phyloP scores from a whole-genome alignment of 495 filamentous ascomycete genomes.

The Lasiosphaeria miniovina region DNA sequence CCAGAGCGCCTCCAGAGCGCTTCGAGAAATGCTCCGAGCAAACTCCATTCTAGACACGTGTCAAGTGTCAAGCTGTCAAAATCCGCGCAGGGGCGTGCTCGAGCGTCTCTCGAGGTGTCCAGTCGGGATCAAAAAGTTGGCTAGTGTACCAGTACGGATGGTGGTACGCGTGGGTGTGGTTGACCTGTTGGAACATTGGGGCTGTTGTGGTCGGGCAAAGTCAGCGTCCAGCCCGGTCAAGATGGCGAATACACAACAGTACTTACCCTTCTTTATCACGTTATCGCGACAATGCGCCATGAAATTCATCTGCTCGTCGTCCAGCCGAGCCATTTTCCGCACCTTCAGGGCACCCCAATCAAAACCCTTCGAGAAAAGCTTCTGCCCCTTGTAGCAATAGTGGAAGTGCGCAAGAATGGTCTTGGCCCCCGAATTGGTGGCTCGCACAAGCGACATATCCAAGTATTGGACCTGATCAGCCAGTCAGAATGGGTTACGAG shows the following conservation, averaged over 20 bases:
- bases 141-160: constrained; percentile 36
- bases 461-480: constrained; percentile 31
- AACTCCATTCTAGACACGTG: neutral
- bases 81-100: constrained; percentile 29
- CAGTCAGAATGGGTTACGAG: neutral
- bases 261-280: constrained; percentile 28
- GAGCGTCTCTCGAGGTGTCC: constrained; percentile 35
- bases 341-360: constrained; percentile 31
- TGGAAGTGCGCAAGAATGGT: constrained; percentile 44
- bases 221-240: neutral
- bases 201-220: constrained; percentile 16
- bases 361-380: constrained; percentile 31
- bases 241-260: neutral
- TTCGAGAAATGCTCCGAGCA: neutral
- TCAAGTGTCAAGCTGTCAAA: constrained; percentile 9
- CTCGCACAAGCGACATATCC: constrained; percentile 41
- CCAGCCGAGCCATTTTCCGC: constrained; percentile 35
- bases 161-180: constrained; percentile 32
- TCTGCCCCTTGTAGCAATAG: constrained; percentile 39
- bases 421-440: constrained; percentile 40
- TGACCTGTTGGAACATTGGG: constrained; percentile 24
- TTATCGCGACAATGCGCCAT: constrained; percentile 32
- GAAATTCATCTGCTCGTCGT: constrained; percentile 31
- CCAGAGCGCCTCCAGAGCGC: neutral
- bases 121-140: constrained; percentile 38